Evolutionary conservation across 495 filamentous ascomycete species (phyloP), one percentile per base, ranked within the genome.

Genomic region (Podospora bellae-mahoneyi): DNA sequence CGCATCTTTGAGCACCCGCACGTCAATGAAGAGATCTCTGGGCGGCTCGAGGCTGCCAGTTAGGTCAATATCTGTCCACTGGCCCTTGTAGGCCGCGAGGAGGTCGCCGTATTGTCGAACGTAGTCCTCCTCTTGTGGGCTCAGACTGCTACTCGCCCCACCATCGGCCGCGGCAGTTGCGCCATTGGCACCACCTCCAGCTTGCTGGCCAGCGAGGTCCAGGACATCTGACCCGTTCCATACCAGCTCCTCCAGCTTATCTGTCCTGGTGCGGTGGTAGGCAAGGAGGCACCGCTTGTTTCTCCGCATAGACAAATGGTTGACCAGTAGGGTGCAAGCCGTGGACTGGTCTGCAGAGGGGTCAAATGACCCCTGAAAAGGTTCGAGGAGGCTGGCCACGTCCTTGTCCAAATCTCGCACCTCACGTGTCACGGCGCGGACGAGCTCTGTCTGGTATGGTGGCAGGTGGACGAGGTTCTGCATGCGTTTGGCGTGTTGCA

Each of bases 1-100:
- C 57, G 94, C 96, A 82, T 99, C 95, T 76, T 95, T 97, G 69
- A 99, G 78, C 64, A 98, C 96, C 65, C 96, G 83, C 62, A 99
- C 96, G 79, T 99, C 96, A 76, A 99, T 96, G 76, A 99, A 99
- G 63, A 99, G 80, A 81, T 99, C 96, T 75, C 86, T 88, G 34
- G 96, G 95, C 44, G 96, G 96, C 75, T 98, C 94, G 76, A 99
- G 83, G 70, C 91, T 94, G 57, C 96, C 96, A 16, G 95, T 98
- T 66, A 99, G 81, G 79, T 99, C 96, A 64, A 99, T 90, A 78
- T 99, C 96, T 26, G 94, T 98, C 94, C 95, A 99, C 72, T 97
- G 93, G 0, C 96, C 96, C 78, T 99, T 99, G 80, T 96, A 97
- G 18, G 93, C 92, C 26, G 95, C 92, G 57, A 99, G 81, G 74